These are phyloP conservation scores for Fusarium cyanostomum DNA, from an alignment of 2,329 filamentous ascomycete genomes.

Conservation along the genomic window DNA sequence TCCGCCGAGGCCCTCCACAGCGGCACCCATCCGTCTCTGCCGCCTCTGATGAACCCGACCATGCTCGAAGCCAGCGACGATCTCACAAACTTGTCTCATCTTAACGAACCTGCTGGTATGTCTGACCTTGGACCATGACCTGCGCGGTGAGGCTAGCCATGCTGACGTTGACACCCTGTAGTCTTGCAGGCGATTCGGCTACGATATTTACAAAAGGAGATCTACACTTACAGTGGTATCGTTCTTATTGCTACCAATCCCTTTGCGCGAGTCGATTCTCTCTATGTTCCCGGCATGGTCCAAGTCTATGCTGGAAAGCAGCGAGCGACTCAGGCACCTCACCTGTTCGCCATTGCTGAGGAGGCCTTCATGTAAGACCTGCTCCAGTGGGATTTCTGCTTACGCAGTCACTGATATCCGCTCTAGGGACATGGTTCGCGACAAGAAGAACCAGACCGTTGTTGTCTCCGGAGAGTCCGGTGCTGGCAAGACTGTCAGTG, in stretches of 20 bases:
- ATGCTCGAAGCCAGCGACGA: constrained; percentile 99
- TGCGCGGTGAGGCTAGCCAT: not conserved
- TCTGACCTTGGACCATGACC: not conserved
- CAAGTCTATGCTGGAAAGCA: constrained; percentile 98
- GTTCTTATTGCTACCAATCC: constrained; percentile 98
- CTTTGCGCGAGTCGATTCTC: constrained; percentile 94
- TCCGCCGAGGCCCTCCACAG: constrained; percentile 79
- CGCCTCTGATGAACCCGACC: constrained; percentile 95
- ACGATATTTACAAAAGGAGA: constrained; percentile 97
- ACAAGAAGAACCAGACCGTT: constrained; percentile 95
- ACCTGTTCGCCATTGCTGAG: constrained; percentile 98
- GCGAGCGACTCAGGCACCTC: constrained; percentile 93
- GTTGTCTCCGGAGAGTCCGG: constrained; percentile 99
- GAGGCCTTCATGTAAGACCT: constrained; percentile 87
- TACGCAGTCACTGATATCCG: constrained; percentile 48
- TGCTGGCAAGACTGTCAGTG: constrained; percentile 98
- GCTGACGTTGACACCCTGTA: constrained; percentile 52
- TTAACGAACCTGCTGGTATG: constrained; percentile 96
- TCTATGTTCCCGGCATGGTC: constrained; percentile 99
- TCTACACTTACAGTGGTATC: constrained; percentile 99
- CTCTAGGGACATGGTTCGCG: constrained; percentile 90
- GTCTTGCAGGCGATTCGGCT: constrained; percentile 97
- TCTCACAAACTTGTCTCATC: constrained; percentile 93
- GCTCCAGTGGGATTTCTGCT: not conserved
- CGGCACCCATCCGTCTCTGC: constrained; percentile 79